phyloP scores from a whole-genome alignment of 768 basidiomycete species.

The Hysterangium stoloniferum region DNA sequence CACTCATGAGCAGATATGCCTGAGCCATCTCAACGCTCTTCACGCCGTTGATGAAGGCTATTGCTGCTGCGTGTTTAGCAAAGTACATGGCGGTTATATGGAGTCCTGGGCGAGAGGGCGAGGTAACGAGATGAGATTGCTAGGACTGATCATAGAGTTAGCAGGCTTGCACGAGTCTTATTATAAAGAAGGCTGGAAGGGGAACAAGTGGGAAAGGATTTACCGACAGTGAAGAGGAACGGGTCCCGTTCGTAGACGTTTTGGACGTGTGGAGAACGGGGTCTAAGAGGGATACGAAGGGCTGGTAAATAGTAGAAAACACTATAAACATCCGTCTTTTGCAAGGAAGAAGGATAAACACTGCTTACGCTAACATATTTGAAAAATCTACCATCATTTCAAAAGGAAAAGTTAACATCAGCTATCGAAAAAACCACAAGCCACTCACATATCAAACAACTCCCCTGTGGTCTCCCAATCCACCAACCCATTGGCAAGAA shows the following conservation, averaged over 20 bases:
- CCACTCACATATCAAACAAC: too few relatives aligned
- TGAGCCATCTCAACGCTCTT: constrained; percentile 74
- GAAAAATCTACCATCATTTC: too few relatives aligned
- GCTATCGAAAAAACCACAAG: too few relatives aligned
- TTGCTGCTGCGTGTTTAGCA: constrained; percentile 52
- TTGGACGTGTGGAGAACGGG: constrained; percentile 74
- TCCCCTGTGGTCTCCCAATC: too few relatives aligned
- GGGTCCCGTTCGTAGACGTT: constrained; percentile 73
- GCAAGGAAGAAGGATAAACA: too few relatives aligned
- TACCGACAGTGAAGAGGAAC: constrained; percentile 28
- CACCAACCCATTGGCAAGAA: too few relatives aligned
- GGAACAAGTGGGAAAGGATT: background rate
- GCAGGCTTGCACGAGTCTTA: constrained; percentile 47
- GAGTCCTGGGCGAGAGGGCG: constrained; percentile 43
- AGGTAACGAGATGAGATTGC: constrained; percentile 65
- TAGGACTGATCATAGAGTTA: constrained; percentile 66
- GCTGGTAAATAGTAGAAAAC: too few relatives aligned
- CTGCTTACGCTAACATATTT: too few relatives aligned
- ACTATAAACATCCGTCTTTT: too few relatives aligned
- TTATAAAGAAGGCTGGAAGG: constrained; percentile 24
- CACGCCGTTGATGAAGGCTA: constrained; percentile 50
- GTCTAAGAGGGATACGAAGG: constrained; percentile 71
- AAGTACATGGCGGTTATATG: constrained; percentile 53
- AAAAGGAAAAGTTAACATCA: too few relatives aligned
- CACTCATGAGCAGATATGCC: constrained; percentile 61